These are phyloP conservation scores for Aspergillus clavatus DNA, from an alignment of 2,329 filamentous ascomycete genomes.

Conservation along the genomic window DNA sequence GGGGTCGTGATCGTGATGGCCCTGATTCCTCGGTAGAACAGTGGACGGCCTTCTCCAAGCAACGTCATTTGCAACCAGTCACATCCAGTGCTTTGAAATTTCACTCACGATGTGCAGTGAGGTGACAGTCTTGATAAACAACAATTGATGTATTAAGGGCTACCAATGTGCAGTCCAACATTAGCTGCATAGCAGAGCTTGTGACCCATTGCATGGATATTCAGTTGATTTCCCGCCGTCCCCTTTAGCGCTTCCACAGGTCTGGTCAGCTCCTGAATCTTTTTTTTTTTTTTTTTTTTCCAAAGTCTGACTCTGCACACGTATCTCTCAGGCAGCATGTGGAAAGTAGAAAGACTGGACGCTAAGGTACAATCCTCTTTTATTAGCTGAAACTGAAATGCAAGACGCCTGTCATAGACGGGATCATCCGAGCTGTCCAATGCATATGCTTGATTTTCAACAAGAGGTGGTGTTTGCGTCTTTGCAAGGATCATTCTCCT, in stretches of 20 bases:
- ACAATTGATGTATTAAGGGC: too few species aligned
- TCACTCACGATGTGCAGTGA: neutral
- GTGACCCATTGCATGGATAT: slow-evolving; percentile 2
- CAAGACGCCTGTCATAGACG: slow-evolving; percentile 23
- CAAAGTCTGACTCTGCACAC: slow-evolving; percentile 9
- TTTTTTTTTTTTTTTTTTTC: slow-evolving; percentile 1
- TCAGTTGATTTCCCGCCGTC: slow-evolving; percentile 1
- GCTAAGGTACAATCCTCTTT: slow-evolving; percentile 2
- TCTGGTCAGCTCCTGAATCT: neutral
- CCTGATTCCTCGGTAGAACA: neutral
- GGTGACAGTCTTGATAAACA: neutral
- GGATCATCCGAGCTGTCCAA: slow-evolving; percentile 20
- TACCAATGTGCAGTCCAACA: neutral
- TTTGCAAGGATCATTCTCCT: slow-evolving; percentile 12
- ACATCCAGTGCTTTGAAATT: slow-evolving; percentile 5
- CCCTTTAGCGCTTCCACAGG: neutral
- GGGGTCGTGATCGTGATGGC: slow-evolving; percentile 4
- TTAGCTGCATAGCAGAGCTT: slow-evolving; percentile 1
- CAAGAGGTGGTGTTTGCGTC: slow-evolving; percentile 20
- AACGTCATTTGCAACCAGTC: slow-evolving; percentile 12
- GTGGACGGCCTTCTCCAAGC: slow-evolving; percentile 10
- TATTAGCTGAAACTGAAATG: slow-evolving; percentile 10
- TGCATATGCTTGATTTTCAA: slow-evolving; percentile 8
- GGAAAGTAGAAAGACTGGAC: slow-evolving; percentile 7
- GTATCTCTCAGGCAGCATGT: slow-evolving; percentile 11